Percentiles rank a stretch among this genome's conserved stretches.
These are phyloP conservation scores for Trichoderma gamsii DNA, from an alignment of 495 filamentous ascomycete genomes.

Conservation along the genomic window DNA sequence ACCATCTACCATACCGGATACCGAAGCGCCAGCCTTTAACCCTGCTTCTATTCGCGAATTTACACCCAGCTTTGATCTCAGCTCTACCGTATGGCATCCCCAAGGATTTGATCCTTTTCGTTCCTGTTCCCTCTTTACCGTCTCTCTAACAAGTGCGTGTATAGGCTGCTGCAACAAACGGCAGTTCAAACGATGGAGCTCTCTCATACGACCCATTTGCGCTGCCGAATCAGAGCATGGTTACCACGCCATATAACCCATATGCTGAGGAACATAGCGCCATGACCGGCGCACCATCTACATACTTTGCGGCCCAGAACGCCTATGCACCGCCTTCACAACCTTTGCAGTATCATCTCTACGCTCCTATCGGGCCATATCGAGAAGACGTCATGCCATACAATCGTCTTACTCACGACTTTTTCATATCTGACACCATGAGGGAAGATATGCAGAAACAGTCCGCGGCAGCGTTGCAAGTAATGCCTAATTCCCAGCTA, in stretches of 20 bases:
- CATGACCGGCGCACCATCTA: constrained; percentile 42
- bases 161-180: constrained; percentile 20
- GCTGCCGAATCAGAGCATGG: constrained; percentile 47
- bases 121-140: not conserved
- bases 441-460: constrained; percentile 88
- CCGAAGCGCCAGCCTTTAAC: constrained; percentile 38
- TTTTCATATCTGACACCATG: constrained; percentile 79
- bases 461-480: constrained; percentile 74
- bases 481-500: constrained; percentile 68
- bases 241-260: constrained; percentile 54
- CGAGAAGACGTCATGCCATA: constrained; percentile 71
- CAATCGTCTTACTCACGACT: constrained; percentile 77
- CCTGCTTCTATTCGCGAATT: constrained; percentile 66
- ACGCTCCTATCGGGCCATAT: constrained; percentile 79
- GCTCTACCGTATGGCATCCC: constrained; percentile 48
- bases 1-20: constrained; percentile 28
- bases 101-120: not conserved
- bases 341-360: constrained; percentile 88
- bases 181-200: not conserved
- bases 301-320: constrained; percentile 42
- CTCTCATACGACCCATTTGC: constrained; percentile 56
- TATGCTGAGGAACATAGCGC: constrained; percentile 55
- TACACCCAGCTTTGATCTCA: constrained; percentile 65
- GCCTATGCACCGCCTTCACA: constrained; percentile 50
- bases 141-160: constrained; percentile 16